phyloP scores from a whole-genome alignment of 1,284 basidiomycete genomes.

The Boletus sp. region DNA sequence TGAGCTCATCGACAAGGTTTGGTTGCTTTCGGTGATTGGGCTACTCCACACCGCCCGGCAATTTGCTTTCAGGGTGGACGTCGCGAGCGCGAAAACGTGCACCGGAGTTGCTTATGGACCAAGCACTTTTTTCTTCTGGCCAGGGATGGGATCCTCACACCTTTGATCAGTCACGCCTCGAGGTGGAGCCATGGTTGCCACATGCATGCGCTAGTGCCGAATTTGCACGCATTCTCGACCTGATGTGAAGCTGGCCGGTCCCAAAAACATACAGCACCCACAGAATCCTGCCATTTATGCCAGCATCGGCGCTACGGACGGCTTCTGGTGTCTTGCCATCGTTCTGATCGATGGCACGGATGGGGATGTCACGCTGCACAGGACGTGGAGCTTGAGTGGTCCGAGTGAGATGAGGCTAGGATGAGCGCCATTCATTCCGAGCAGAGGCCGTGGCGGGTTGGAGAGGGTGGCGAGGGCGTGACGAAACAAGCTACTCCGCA shows the following conservation, averaged over 20 bases:
- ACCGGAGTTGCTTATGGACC: slow-evolving; percentile 28
- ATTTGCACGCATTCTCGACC: slow-evolving; percentile 38
- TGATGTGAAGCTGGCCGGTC: slow-evolving; percentile 27
- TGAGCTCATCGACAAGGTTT: slow-evolving; percentile 38
- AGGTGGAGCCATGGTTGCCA: slow-evolving; percentile 40
- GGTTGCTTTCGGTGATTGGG: slow-evolving; percentile 32
- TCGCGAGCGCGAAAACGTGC: slow-evolving; percentile 27
- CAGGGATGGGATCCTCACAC: slow-evolving; percentile 35
- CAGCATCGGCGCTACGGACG: slow-evolving; percentile 30
- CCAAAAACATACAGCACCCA: slow-evolving; percentile 31
- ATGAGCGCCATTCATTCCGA: slow-evolving; percentile 31
- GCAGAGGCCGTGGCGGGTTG: slow-evolving; percentile 10
- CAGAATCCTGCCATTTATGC: slow-evolving; percentile 31
- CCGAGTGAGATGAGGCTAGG: slow-evolving; percentile 13
- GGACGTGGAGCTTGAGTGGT: slow-evolving; percentile 38
- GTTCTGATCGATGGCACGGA: slow-evolving; percentile 27
- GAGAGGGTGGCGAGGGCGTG: slow-evolving; percentile 18
- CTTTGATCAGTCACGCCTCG: slow-evolving; percentile 42
- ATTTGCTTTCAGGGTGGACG: slow-evolving; percentile 24
- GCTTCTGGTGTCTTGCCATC: slow-evolving; percentile 23
- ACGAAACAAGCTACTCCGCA: slow-evolving; percentile 28
- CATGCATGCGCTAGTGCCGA: slow-evolving; percentile 37
- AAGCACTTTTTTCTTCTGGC: slow-evolving; percentile 12
- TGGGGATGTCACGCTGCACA: slow-evolving; percentile 35
- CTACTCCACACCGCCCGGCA: slow-evolving; percentile 32